Evolutionary conservation across 768 basidiomycete species (phyloP), one percentile per base, ranked within the genome.

Genomic region (Zangia roseola): DNA sequence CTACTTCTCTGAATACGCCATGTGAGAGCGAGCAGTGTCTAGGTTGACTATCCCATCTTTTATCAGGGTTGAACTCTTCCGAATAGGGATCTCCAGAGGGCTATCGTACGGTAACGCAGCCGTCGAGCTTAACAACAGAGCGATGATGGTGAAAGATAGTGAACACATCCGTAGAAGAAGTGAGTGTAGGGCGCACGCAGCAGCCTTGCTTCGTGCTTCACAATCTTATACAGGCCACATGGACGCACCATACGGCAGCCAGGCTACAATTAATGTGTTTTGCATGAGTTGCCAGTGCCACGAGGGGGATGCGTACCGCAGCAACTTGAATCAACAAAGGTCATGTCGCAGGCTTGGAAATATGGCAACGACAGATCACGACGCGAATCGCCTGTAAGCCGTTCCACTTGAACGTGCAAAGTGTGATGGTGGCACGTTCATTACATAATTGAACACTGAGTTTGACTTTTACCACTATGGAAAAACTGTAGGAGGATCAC

Each of bases 31-130:
- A 23, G 50, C 28, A 9, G 41, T 47, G 7, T 42, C 39, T 8
- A 65, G 35, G 28, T 67, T 43, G 40, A 59, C 53, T 16, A 45
- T 17, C 5, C 65, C 63, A 26, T 55, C 39, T 14, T 10, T 42
- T 3, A 39, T 35, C 6, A 63, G 17, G 31, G 40, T 45, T 12
- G 39, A 54, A 35, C 43, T 43, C 35, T 58, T 65, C 4, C 45
- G 43, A 6, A 67, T 49, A 0, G 60, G 40, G 19, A 66, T 62
- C 14, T 31, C 43, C 3, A 66, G 19, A 10, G 47, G 41, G 5
- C 42, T 19, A 50, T 13, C 46, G 40, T 49, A 47, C 3, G 56
- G 60, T 2, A 57, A 23, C 4, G 56, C 65, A 36, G 43, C 21
- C 28, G 56, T 54, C 53, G 50, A 50, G 35, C 25, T 53, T 52